Conservation (phyloP, 306 rosid species). For the Dryas octopetala region DNA sequence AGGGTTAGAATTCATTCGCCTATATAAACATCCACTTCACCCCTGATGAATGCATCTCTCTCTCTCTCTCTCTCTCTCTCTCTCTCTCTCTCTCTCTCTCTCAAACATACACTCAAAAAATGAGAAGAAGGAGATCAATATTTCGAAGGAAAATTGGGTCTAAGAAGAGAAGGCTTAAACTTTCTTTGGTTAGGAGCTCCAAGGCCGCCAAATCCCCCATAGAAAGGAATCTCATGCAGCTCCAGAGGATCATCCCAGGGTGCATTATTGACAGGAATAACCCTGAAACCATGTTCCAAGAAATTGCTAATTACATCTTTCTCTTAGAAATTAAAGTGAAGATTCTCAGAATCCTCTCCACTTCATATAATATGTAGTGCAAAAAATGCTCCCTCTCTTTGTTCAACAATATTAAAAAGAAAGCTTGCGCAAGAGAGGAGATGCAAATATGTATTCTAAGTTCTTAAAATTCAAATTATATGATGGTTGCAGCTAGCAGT, state of each 20-base stretch:
- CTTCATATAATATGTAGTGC: slow-evolving; percentile 46
- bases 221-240: slow-evolving; percentile 49
- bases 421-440: background rate
- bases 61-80: background rate
- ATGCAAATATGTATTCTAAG: background rate
- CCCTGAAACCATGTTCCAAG: slow-evolving; percentile 41
- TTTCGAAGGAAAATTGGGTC: slow-evolving; percentile 35
- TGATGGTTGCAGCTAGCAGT: no score
- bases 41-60: slow-evolving; percentile 1
- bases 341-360: slow-evolving; percentile 52
- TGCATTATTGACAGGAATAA: slow-evolving; percentile 36
- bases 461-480: no score
- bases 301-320: slow-evolving; percentile 50
- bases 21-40: slow-evolving; percentile 14
- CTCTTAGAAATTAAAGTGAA: slow-evolving; percentile 59
- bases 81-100: slow-evolving; percentile 12
- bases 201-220: slow-evolving; percentile 20
- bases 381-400: background rate
- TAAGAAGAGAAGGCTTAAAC: slow-evolving; percentile 50
- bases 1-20: background rate
- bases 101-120: slow-evolving; percentile 4
- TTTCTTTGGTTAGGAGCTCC: slow-evolving; percentile 30
- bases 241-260: slow-evolving; percentile 55
- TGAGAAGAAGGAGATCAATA: slow-evolving; percentile 42
- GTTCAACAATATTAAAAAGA: no score